Percentiles rank a stretch among this genome's conserved stretches.
Evolutionary conservation across 179 eudicot genomes (phyloP).

Genomic region (Amaranthus tricolor): DNA sequence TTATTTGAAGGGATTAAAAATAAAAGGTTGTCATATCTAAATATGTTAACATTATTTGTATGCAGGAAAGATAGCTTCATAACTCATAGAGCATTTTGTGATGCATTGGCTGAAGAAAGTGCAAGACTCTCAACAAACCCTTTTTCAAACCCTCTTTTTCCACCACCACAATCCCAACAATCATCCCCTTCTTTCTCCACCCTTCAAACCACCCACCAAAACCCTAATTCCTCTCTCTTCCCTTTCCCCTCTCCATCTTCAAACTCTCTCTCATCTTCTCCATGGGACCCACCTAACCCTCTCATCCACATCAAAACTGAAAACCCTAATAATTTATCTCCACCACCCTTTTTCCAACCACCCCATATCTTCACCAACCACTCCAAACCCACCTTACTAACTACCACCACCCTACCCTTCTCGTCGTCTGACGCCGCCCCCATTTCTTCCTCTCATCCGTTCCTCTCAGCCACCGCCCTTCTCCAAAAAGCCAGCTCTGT

Average conservation of each 20-base stretch:
- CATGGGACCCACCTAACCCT: constrained; percentile 33
- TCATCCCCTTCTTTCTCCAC: constrained; percentile 4
- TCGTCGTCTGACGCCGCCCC: constrained; percentile 22
- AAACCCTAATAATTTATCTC: constrained; percentile 31
- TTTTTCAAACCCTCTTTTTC: constrained; percentile 32
- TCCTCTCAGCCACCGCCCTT: constrained; percentile 76
- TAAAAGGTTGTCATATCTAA: no score
- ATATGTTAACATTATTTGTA: not conserved
- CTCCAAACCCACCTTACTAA: constrained; percentile 15
- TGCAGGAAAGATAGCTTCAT: constrained; percentile 90
- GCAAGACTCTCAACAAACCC: constrained; percentile 68
- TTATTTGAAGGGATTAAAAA: no score
- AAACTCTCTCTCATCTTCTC: constrained; percentile 22
- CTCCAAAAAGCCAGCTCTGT: constrained; percentile 71
- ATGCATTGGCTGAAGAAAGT: constrained; percentile 90
- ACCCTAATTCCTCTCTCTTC: constrained; percentile 27
- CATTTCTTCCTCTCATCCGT: constrained; percentile 37
- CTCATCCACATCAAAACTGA: constrained; percentile 24
- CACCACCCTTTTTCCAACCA: constrained; percentile 35
- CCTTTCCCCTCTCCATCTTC: constrained; percentile 25
- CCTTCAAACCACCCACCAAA: constrained; percentile 19
- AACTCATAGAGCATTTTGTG: constrained; percentile 92
- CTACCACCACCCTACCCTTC: constrained; percentile 16
- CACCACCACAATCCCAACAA: constrained; percentile 16
- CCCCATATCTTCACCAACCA: constrained; percentile 26